These are phyloP conservation scores for Hyaloperonospora arabidopsidis DNA, from an alignment of 352 stramenopile genomes.

Conservation along the genomic window DNA sequence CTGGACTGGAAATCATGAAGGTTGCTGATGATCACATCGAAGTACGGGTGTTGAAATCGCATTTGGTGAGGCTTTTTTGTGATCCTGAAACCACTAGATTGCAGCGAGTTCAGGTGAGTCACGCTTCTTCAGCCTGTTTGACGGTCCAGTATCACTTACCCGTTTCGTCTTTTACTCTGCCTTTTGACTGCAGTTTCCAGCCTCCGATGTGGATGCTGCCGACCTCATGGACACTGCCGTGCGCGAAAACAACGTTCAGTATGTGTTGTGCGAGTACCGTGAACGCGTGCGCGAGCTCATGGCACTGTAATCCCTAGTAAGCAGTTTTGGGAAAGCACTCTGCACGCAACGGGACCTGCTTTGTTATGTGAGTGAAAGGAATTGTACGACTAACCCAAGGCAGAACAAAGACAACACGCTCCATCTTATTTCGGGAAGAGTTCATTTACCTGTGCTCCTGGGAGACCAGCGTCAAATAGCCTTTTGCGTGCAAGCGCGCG, in stretches of 20 bases:
- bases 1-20: conserved; percentile 47
- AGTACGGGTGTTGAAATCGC: conserved; percentile 41
- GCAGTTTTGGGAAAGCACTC: conserved; percentile 13
- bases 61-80: conserved; percentile 54
- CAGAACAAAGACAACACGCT: not conserved
- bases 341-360: conserved; percentile 6
- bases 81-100: conserved; percentile 45
- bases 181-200: conserved; percentile 5
- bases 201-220: conserved; percentile 16
- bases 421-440: conserved; percentile 16
- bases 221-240: conserved; percentile 52
- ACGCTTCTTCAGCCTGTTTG: not conserved
- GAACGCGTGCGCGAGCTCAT: conserved; percentile 33
- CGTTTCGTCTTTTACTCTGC: not conserved
- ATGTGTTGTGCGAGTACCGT: conserved; percentile 54
- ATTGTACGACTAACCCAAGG: not conserved
- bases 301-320: conserved; percentile 4
- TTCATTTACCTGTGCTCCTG: conserved; percentile 33
- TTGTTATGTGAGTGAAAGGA: not conserved
- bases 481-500: conserved; percentile 43
- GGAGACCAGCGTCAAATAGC: conserved; percentile 42
- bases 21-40: conserved; percentile 58
- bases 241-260: conserved; percentile 50
- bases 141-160: conserved; percentile 1
- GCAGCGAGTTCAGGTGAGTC: conserved; percentile 47